A percentile compares a stretch with the other conserved stretches of the same genome.
Conservation (phyloP, 495 filamentous ascomycete species). For the Podospora fimiseda region DNA sequence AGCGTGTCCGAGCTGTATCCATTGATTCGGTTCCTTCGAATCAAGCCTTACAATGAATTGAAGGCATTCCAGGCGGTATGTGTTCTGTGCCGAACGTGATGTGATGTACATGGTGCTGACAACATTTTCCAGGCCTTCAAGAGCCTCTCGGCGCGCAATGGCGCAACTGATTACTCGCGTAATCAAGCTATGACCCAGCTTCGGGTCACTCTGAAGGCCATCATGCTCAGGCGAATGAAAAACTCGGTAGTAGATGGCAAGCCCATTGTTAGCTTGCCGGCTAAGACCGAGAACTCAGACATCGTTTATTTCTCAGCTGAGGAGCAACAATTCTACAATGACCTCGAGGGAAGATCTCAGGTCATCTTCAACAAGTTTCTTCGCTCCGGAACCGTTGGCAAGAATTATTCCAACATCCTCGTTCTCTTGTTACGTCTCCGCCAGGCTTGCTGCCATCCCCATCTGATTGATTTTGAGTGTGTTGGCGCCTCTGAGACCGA, state of each 20-base stretch:
- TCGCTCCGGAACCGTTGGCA: slow-evolving; percentile 61
- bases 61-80: slow-evolving; percentile 52
- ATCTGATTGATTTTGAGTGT: slow-evolving; percentile 71
- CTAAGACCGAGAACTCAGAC: slow-evolving; percentile 57
- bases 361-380: slow-evolving; percentile 74
- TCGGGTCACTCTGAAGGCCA: slow-evolving; percentile 74
- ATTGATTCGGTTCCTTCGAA: slow-evolving; percentile 72
- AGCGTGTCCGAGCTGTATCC: slow-evolving; percentile 75
- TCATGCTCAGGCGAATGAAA: slow-evolving; percentile 82
- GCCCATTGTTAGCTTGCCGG: slow-evolving; percentile 70
- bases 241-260: slow-evolving; percentile 75
- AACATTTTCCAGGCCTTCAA: slow-evolving; percentile 26
- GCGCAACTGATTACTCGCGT: slow-evolving; percentile 21
- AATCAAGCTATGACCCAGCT: slow-evolving; percentile 61
- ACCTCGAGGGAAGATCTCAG: slow-evolving; percentile 61
- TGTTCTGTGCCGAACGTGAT: too few species aligned
- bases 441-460: slow-evolving; percentile 91
- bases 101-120: too few species aligned
- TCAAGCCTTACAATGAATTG: slow-evolving; percentile 69
- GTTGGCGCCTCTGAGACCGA: slow-evolving; percentile 38
- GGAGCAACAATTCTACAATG: slow-evolving; percentile 64
- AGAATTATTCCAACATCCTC: slow-evolving; percentile 77
- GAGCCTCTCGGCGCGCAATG: slow-evolving; percentile 26
- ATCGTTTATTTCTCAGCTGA: slow-evolving; percentile 70
- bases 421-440: slow-evolving; percentile 80